Evolutionary conservation across 768 basidiomycete species (phyloP).

Genomic region (Rickenella mellea): DNA sequence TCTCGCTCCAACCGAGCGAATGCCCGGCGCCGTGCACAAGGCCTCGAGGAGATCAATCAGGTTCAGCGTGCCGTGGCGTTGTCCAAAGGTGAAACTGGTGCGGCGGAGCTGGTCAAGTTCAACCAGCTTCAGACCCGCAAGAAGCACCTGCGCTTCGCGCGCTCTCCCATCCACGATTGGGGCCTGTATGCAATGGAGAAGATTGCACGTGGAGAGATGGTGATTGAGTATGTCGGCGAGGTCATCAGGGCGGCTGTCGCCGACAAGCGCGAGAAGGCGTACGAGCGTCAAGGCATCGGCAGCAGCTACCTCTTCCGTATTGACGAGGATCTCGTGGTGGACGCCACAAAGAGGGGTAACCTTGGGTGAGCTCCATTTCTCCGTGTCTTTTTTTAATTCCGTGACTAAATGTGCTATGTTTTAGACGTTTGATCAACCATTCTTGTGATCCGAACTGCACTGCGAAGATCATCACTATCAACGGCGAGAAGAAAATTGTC

Average conservation of each 20-base stretch:
- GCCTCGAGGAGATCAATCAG: constrained; percentile 90
- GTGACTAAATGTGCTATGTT: background rate
- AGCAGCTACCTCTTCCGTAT: constrained; percentile 97
- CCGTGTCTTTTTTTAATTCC: constrained; percentile 7
- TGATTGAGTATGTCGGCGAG: constrained; percentile 99
- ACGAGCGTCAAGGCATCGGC: constrained; percentile 95
- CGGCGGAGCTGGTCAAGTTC: constrained; percentile 83
- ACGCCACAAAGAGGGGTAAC: constrained; percentile 98
- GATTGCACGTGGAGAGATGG: constrained; percentile 93
- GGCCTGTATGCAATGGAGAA: constrained; percentile 97
- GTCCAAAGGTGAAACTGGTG: constrained; percentile 65
- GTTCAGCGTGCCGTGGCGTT: constrained; percentile 72
- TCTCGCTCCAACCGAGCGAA: constrained; percentile 89
- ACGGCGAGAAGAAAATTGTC: constrained; percentile 94
- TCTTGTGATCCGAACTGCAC: constrained; percentile 94
- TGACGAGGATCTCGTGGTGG: constrained; percentile 95
- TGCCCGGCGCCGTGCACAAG: constrained; percentile 83
- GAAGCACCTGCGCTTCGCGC: constrained; percentile 92
- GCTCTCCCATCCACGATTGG: constrained; percentile 97
- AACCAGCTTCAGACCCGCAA: constrained; percentile 97
- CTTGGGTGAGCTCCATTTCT: constrained; percentile 64
- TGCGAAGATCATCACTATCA: constrained; percentile 87
- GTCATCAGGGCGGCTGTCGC: constrained; percentile 91
- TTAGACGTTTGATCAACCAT: constrained; percentile 93
- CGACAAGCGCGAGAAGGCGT: constrained; percentile 93